Conservation (phyloP, 306 rosid genomes). For the Sechiopsis laciniata region DNA sequence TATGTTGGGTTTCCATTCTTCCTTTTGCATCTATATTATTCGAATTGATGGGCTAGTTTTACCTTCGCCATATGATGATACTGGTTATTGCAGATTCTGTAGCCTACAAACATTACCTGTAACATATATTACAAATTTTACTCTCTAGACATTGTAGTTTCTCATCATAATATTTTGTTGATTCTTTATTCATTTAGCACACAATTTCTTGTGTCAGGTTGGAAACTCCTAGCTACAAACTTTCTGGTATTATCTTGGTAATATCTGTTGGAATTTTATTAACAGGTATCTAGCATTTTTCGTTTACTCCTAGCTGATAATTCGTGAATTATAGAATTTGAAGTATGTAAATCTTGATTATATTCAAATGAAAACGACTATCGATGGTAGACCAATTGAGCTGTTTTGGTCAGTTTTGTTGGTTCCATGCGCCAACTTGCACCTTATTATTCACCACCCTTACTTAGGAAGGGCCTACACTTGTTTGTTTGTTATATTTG, state of each 20-base stretch:
- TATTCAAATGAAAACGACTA: background rate
- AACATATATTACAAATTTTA: background rate
- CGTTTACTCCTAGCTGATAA: conserved; percentile 11
- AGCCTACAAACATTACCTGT: background rate
- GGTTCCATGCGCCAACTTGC: background rate
- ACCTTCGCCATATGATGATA: conserved; percentile 4
- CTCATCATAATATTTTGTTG: background rate
- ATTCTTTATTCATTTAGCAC: conserved; percentile 23
- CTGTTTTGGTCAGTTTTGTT: background rate
- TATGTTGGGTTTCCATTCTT: conserved; percentile 3
- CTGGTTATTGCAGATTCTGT: background rate
- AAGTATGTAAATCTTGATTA: conserved; percentile 7
- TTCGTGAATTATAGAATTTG: background rate
- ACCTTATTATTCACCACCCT: background rate
- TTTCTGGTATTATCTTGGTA: conserved; percentile 75
- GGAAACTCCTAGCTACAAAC: conserved; percentile 80
- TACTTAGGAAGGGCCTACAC: background rate
- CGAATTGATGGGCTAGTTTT: background rate
- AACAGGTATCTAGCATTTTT: conserved; percentile 50
- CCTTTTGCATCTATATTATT: conserved; percentile 1
- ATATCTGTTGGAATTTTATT: conserved; percentile 81
- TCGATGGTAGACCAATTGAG: background rate
- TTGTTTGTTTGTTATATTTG: background rate
- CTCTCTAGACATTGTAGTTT: background rate
- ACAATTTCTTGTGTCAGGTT: conserved; percentile 48